phyloP scores from a whole-genome alignment of 352 stramenopile genomes.

The Globisporangium nagaii region DNA sequence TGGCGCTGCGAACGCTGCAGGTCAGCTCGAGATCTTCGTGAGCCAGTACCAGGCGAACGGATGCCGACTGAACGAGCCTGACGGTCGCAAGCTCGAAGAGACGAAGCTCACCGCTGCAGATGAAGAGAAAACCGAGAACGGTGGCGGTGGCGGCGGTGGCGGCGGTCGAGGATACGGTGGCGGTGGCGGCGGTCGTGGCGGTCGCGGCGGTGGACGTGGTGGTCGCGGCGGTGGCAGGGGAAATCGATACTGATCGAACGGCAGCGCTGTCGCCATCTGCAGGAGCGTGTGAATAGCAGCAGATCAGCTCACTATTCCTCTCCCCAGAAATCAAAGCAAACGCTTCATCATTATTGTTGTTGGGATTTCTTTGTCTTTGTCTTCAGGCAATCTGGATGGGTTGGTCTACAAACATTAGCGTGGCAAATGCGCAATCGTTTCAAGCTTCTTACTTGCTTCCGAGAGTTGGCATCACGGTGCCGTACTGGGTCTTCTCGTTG shows the following conservation, averaged over 20 bases:
- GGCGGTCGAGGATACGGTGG: slow-evolving; percentile 9
- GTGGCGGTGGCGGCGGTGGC: slow-evolving; percentile 19
- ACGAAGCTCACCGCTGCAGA: slow-evolving; percentile 57
- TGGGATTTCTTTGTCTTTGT: background rate
- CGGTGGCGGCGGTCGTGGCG: slow-evolving; percentile 15
- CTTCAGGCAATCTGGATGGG: background rate
- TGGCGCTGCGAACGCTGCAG: slow-evolving; percentile 67
- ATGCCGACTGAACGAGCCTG: slow-evolving; percentile 48
- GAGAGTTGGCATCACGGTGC: slow-evolving; percentile 91
- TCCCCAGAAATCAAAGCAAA: background rate
- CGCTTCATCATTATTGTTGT: background rate
- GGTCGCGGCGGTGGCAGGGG: slow-evolving; percentile 27
- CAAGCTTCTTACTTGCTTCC: slow-evolving; percentile 35
- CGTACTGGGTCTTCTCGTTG: slow-evolving; percentile 85
- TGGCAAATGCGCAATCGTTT: background rate
- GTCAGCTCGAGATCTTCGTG: slow-evolving; percentile 71
- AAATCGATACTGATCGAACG: background rate
- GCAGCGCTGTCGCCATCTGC: background rate
- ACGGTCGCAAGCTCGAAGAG: slow-evolving; percentile 64
- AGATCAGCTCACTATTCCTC: background rate
- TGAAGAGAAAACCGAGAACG: slow-evolving; percentile 58
- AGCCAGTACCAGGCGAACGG: slow-evolving; percentile 59
- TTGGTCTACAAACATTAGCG: slow-evolving; percentile 5
- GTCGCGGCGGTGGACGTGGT: slow-evolving; percentile 29
- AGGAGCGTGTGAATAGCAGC: background rate